Evolutionary conservation across 2,329 filamentous ascomycete species (phyloP), one percentile per base, ranked within the genome.

Genomic region (Apiospora sp.): DNA sequence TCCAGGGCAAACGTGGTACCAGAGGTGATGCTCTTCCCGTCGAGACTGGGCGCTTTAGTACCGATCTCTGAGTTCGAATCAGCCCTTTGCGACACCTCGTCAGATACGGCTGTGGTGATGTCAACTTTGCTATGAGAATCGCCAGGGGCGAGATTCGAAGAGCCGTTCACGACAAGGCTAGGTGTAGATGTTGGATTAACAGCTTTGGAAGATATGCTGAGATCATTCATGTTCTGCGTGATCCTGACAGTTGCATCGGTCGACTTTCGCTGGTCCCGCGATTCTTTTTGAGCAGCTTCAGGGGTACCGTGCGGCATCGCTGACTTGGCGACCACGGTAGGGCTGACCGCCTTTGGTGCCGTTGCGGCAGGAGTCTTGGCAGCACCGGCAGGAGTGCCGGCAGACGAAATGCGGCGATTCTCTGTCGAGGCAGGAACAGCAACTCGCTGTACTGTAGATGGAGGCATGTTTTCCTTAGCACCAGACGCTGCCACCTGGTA

Each of bases 1-100:
- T 98, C 96, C 80, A 98, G 86, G n/a, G 94, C 95, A 83, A 98
- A 98, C 0, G 96, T 98, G 5, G 94, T 97, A 22, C 94, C 94
- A 37, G 96, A 98, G 5, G 94, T 94, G 78, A 97, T 94, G 81
- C 95, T 98, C 84, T 98, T 98, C 68, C 94, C 95, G 81, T 98
- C 96, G 54, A 98, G 87, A 80, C 95, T 98, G 48, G 94, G 93
- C 70, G 94, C 94, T 83, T 98, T 98, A 3, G 92, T 95, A 51
- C 87, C 90, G 41, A 91, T 83, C 72, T 92, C 90, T 3, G 90
- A 92, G 76, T 84, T 88, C 2, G 90, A 92, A 79, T 92, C 90
- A 58, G 88, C 87, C 78, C 86, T 86, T 75, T 87, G 88, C 19
- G 88, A 90, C 72, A 80, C 83, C 68, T 89, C 88, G 73, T 90